Base-by-base conservation (phyloP, 2,329 filamentous ascomycete genomes). In the Venturia nashicola region DNA sequence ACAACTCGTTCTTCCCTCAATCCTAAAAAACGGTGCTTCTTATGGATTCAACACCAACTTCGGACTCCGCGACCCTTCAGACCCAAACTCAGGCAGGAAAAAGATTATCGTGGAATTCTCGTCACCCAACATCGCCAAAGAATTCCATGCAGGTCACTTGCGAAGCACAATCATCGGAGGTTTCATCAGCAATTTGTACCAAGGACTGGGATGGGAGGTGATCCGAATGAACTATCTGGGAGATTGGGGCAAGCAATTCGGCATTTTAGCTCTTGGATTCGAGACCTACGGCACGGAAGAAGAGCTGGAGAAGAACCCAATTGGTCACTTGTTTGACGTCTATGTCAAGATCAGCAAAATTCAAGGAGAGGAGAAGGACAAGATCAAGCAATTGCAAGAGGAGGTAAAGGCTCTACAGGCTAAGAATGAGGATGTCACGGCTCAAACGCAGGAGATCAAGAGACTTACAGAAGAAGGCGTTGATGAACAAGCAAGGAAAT, bases 81-180 rank as follows among this genome's bases (percentile, higher is more conserved):
- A 90, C 71, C 80, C 84, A 8, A 80, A 78, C 61, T 78, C 81
- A 65, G 85, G 82, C 66, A 79, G 79, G 69, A 90, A 90, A 79
- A 83, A 81, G 70, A 80, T 87, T 55, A 83, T 94, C 61, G 83
- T 94, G 69, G 90, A 94, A 71, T 94, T 93, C 75, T 91, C 87
- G 8, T 91, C 88, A 8, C 90, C 90, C 61, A 94, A 94, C 73
- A 91, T 94, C 65, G 90, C 90, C 57, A 93, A 93, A 76, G 89
- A 87, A 27, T 91, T 91, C 75, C 86, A 89, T 71, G 86, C 86
- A 27, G 86, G 86, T 6, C 88, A 92, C 76, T 77, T 91, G 68
- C 81, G 88, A 69, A 89, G 86, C 70, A 91, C 88, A 61, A 89
- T 91, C 67, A 88, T 91, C 64, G 88, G 88, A 54, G 86, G 86